Percentiles rank a stretch among this genome's conserved stretches.
phyloP scores from a whole-genome alignment of 192 early-diverging fungal genomes.

The Dissophora globulifera region DNA sequence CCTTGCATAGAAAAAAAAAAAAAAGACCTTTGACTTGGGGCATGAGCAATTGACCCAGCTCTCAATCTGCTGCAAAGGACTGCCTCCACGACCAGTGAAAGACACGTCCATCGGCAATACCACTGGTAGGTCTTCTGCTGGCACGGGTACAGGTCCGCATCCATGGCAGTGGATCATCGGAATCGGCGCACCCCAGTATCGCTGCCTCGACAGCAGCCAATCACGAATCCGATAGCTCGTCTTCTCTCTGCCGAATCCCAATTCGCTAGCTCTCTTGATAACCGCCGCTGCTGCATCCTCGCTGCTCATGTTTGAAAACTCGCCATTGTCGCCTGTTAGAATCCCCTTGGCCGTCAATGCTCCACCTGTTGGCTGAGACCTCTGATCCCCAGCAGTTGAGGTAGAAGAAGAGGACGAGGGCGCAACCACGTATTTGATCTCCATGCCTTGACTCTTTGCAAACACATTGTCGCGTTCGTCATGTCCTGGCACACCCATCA shows the following conservation, averaged over 20 bases:
- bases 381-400: too few relatives aligned
- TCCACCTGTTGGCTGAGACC: slow-evolving; percentile 1
- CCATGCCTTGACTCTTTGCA: slow-evolving; percentile 61
- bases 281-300: slow-evolving; percentile 67
- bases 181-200: slow-evolving; percentile 97
- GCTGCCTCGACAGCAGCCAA: slow-evolving; percentile 95
- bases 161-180: slow-evolving; percentile 88
- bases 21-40: slow-evolving; percentile 66
- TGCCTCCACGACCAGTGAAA: slow-evolving; percentile 74
- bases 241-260: slow-evolving; percentile 60
- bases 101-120: slow-evolving; percentile 68
- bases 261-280: slow-evolving; percentile 55
- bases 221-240: slow-evolving; percentile 86
- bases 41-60: slow-evolving; percentile 83
- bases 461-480: slow-evolving; percentile 81
- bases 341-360: slow-evolving; percentile 66
- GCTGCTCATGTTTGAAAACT: slow-evolving; percentile 70
- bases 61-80: slow-evolving; percentile 69
- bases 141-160: slow-evolving; percentile 89
- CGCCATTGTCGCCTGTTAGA: slow-evolving; percentile 64
- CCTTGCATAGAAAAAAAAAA: not conserved
- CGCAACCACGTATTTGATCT: slow-evolving; percentile 64
- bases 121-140: slow-evolving; percentile 82
- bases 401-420: too few relatives aligned
- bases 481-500: slow-evolving; percentile 90